Evolutionary conservation across 805 yeast genomes (phyloP), one percentile per base, ranked within the genome.

Genomic region (Metschnikowia lachancei): DNA sequence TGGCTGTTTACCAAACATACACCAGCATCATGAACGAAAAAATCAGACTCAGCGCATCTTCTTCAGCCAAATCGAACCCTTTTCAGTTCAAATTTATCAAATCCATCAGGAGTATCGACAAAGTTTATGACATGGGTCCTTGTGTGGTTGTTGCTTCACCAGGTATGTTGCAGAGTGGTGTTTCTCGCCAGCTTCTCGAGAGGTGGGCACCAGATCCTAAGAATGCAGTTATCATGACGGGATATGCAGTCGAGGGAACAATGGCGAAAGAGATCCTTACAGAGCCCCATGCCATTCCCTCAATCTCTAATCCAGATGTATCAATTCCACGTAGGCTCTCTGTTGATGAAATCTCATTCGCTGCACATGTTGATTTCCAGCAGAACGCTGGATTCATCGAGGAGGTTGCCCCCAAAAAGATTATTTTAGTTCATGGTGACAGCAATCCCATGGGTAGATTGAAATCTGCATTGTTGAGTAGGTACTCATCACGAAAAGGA

Each of bases 311-410:
- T 54, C 87, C 95, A 0, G 97, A 90, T 50, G 69, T 83, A 16
- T 78, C 81, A 49, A 85, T 94, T 34, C 97, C 98, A 4, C 81
- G 99, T 60, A 76, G 97, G 53, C 68, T 95, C 46, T 80, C 78
- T 39, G 83, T 94, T 14, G 97, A 92, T 54, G 99, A 94, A 65
- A 85, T 94, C 3, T 91, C 98, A 1, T 94, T 94, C 74, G 98
- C 99, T n/a, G 99, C 99, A 0, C 99, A 94, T 66, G 99, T 94
- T 18, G 99, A 94, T 63, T 94, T 85, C 65, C 89, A 87, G 58
- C 97, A 94, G 61, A 94, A 94, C 57, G 74, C 96, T 1, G 87
- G 86, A 46, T 94, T 94, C 60, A 94, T 94, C 49, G 97, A 91
- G 55, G 73, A 82, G 49, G 88, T 94, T 2, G 85, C 85, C 48